Percentiles rank a stretch among this genome's conserved stretches.
phyloP scores from a whole-genome alignment of 805 yeast species.

The Schwanniomyces sp. region DNA sequence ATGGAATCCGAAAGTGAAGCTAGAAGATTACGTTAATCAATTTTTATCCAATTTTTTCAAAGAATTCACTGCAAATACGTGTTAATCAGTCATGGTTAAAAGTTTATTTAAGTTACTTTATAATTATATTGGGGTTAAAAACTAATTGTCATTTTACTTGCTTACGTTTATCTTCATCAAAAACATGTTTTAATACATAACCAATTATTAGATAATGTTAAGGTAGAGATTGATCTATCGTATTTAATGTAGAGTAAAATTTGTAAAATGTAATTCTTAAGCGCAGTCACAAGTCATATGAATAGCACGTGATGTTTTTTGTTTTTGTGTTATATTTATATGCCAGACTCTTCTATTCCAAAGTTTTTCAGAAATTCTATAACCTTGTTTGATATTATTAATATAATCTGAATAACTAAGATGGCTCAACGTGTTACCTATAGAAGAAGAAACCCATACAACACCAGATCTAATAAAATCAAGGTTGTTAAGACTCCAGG shows the following conservation, averaged over 20 bases:
- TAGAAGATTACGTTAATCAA: slow-evolving; percentile 75
- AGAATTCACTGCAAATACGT: background rate
- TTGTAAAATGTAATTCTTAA: background rate
- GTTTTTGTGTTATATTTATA: slow-evolving; percentile 1
- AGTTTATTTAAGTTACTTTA: slow-evolving; percentile 1
- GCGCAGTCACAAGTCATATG: slow-evolving; percentile 1
- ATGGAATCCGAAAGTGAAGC: slow-evolving; percentile 99
- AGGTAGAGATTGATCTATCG: background rate
- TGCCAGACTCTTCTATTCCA: background rate
- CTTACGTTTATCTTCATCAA: slow-evolving; percentile 1
- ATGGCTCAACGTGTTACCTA: slow-evolving; percentile 99
- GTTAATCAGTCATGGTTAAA: slow-evolving; percentile 3
- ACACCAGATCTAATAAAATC: slow-evolving; percentile 99
- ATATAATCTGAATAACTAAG: slow-evolving; percentile 16
- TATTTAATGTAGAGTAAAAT: background rate
- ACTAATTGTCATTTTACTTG: slow-evolving; percentile 5
- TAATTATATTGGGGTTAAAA: background rate
- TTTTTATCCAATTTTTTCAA: background rate
- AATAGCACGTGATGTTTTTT: background rate
- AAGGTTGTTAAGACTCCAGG: slow-evolving; percentile 99
- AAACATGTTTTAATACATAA: slow-evolving; percentile 5
- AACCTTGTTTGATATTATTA: background rate
- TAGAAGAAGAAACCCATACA: slow-evolving; percentile 99
- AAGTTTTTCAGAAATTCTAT: background rate
- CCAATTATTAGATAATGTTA: slow-evolving; percentile 1